Conservation (phyloP, 75 land plant species). For the Ceratopteris richardii region DNA sequence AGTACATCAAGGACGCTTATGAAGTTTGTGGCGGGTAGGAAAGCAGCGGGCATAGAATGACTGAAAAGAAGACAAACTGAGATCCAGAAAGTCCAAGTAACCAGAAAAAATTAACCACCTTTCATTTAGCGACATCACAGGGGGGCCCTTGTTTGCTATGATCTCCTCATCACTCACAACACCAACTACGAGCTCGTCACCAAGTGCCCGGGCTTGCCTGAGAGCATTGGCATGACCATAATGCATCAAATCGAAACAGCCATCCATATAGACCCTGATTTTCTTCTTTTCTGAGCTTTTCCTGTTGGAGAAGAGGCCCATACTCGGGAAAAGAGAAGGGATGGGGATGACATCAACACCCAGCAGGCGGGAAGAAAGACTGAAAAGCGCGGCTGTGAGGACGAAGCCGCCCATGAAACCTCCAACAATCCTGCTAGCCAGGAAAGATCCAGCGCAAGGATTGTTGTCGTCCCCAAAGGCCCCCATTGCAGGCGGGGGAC, state of each 20-base stretch:
- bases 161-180: conserved; percentile 92
- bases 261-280: conserved; percentile 96
- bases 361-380: conserved; percentile 15
- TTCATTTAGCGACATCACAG: conserved; percentile 80
- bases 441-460: conserved; percentile 9
- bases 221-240: conserved; percentile 97
- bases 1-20: background rate
- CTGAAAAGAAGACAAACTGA: no score
- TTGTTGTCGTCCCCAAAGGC: conserved; percentile 3
- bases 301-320: conserved; percentile 11
- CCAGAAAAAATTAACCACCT: conserved; percentile 27
- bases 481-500: background rate
- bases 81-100: background rate
- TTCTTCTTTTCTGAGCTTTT: conserved; percentile 51
- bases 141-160: conserved; percentile 86
- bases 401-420: conserved; percentile 19
- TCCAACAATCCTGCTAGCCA: conserved; percentile 35
- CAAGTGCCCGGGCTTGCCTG: conserved; percentile 89
- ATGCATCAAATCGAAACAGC: conserved; percentile 99
- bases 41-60: background rate
- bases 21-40: background rate
- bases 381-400: conserved; percentile 27
- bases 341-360: conserved; percentile 7
- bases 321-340: conserved; percentile 3
- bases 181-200: conserved; percentile 87